Conservation (phyloP, 225 moss, liverwort and hornwort genomes). For the Marchantia polymorpha region DNA sequence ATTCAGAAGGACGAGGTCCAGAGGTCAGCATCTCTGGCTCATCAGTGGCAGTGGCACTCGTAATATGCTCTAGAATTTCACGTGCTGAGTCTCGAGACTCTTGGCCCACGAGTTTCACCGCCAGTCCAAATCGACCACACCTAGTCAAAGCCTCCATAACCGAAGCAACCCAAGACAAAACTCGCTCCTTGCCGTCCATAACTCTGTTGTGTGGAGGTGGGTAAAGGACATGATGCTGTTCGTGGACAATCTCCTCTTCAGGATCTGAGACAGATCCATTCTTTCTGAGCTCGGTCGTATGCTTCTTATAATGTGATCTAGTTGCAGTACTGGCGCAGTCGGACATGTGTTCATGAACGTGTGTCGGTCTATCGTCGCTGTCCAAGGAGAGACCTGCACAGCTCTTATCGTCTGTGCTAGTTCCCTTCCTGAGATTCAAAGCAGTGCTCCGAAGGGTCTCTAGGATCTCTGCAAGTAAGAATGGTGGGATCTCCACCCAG, state of each 20-base stretch:
- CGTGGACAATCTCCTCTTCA: background rate
- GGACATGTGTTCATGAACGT: no score
- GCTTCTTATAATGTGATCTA: background rate
- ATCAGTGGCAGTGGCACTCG: no score
- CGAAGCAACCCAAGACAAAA: constrained; percentile 42
- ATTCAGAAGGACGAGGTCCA: no score
- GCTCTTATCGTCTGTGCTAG: background rate
- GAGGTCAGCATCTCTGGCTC: no score
- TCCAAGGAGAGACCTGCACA: no score
- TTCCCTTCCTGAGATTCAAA: constrained; percentile 22
- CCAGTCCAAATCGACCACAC: constrained; percentile 65
- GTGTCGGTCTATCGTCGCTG: no score
- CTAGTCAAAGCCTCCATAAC: constrained; percentile 43
- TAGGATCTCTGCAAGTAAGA: constrained; percentile 49
- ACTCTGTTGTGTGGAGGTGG: background rate
- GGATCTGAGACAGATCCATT: background rate
- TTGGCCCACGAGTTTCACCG: constrained; percentile 45
- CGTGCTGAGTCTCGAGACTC: constrained; percentile 14
- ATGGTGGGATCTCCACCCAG: constrained; percentile 69
- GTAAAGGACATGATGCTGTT: background rate
- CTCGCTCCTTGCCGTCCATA: background rate
- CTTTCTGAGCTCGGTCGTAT: no score
- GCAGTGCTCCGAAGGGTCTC: constrained; percentile 30
- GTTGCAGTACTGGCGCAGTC: no score
- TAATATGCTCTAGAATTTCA: constrained; percentile 16